Conservation (phyloP, 192 early-diverging fungal genomes). For the Backusella parvicylindrica region DNA sequence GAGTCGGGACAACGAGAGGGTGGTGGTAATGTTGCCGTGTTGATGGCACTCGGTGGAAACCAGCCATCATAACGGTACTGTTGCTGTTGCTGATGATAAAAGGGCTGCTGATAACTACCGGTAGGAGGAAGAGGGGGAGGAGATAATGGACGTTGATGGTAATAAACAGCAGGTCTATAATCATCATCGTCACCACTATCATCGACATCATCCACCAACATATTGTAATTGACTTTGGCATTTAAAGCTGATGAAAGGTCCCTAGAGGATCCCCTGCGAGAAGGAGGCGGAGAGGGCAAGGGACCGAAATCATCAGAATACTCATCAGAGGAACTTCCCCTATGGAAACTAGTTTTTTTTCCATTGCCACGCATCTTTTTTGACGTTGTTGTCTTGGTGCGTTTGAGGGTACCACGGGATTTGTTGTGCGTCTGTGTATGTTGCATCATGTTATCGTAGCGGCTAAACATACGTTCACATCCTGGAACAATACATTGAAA, state of each 20-base stretch:
- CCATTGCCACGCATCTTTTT: neutral
- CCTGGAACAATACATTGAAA: constrained; percentile 64
- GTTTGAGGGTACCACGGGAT: neutral
- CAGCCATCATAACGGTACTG: neutral
- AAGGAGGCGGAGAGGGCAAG: constrained; percentile 5
- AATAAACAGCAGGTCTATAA: neutral
- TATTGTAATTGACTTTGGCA: neutral
- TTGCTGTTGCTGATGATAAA: neutral
- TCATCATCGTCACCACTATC: neutral
- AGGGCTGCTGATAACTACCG: neutral
- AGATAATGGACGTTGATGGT: neutral
- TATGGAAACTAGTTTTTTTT: neutral
- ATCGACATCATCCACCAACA: neutral
- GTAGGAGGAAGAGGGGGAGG: neutral
- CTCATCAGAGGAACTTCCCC: neutral
- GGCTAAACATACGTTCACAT: constrained; percentile 65
- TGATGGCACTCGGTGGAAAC: neutral
- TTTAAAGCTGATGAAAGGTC: neutral
- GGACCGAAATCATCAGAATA: constrained; percentile 3
- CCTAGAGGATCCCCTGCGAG: constrained; percentile 4
- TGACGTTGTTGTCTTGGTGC: neutral
- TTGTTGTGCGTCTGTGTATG: constrained; percentile 62
- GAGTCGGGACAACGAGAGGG: neutral
- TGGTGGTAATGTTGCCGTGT: neutral
- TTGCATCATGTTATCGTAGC: constrained; percentile 79